Conservation (phyloP, 306 rosid species). For the Datisca glomerata region DNA sequence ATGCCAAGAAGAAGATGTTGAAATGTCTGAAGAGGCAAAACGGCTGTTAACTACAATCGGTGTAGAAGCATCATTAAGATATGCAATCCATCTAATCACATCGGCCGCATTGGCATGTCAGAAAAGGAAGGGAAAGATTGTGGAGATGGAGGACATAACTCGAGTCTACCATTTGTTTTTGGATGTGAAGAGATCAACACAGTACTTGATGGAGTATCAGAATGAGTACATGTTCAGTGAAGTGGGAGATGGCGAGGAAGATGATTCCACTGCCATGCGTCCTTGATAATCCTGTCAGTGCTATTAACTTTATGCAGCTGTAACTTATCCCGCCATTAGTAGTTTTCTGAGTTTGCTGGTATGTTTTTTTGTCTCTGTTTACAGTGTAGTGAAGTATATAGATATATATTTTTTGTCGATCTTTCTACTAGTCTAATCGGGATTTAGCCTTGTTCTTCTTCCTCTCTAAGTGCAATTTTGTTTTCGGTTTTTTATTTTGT, state of each 20-base stretch:
- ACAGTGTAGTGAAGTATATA: too few relatives aligned
- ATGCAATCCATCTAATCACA: conserved; percentile 90
- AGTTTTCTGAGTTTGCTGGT: too few relatives aligned
- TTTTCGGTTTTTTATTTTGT: too few relatives aligned
- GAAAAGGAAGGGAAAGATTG: conserved; percentile 69
- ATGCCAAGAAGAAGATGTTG: conserved; percentile 90
- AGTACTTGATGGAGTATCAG: conserved; percentile 93
- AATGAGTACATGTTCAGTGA: conserved; percentile 87
- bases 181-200: conserved; percentile 95
- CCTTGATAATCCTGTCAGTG: too few relatives aligned
- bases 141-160: conserved; percentile 84
- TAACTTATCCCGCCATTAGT: too few relatives aligned
- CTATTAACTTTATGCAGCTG: too few relatives aligned
- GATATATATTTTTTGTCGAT: too few relatives aligned
- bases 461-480: too few relatives aligned
- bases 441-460: too few relatives aligned
- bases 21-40: conserved; percentile 85
- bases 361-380: too few relatives aligned
- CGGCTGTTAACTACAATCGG: conserved; percentile 80
- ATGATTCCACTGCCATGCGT: conserved; percentile 47
- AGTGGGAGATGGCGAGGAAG: conserved; percentile 61
- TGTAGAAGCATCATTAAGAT: conserved; percentile 81
- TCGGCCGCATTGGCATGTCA: conserved; percentile 79
- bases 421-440: too few relatives aligned
- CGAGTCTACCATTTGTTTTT: conserved; percentile 88